These are phyloP conservation scores for Mycena galericulata DNA, from an alignment of 768 basidiomycete genomes.

Conservation along the genomic window DNA sequence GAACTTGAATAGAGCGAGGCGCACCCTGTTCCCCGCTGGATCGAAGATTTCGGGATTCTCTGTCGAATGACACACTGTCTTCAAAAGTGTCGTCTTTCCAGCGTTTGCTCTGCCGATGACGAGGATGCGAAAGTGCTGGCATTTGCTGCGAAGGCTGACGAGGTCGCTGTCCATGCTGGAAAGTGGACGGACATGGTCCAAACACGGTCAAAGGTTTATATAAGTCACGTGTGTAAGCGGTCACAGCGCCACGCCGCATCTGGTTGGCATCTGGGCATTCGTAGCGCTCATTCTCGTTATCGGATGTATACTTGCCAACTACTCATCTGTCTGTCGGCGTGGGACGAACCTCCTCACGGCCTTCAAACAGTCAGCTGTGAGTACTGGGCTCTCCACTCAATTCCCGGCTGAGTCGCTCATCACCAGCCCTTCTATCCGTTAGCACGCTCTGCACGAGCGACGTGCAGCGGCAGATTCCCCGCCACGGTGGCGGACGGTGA, in stretches of 20 bases:
- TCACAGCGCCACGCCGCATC: not conserved
- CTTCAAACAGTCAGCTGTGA: no score
- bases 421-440: no score
- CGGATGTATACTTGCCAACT: no score
- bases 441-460: no score
- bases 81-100: constrained; percentile 55
- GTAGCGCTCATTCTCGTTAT: no score
- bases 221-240: not conserved
- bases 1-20: constrained; percentile 17
- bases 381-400: no score
- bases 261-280: no score
- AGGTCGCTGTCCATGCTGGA: constrained; percentile 34
- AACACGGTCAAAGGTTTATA: not conserved
- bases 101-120: constrained; percentile 55
- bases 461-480: no score
- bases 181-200: not conserved
- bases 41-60: constrained; percentile 47
- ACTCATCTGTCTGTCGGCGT: no score
- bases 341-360: no score
- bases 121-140: constrained; percentile 50
- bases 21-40: constrained; percentile 36
- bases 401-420: no score
- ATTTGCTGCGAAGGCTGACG: constrained; percentile 37
- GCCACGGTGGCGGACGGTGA: no score
- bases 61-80: constrained; percentile 50